Base-by-base conservation (phyloP, 352 stramenopile species). In the Globisporangium paroecandrum region DNA sequence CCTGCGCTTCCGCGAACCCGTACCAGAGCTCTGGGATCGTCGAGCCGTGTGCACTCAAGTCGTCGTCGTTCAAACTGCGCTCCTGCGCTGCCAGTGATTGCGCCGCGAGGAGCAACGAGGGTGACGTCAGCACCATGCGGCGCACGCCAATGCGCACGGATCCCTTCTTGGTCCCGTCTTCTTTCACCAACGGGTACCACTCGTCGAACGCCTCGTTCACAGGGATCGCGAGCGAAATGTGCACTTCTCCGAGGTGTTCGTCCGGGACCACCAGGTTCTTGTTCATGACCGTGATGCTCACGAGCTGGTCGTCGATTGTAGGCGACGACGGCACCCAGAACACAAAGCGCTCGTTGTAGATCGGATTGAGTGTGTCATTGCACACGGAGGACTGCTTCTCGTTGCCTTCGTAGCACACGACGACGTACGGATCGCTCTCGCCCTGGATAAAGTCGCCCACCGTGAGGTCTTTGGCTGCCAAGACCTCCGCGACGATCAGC, bases 281-380 rank as follows among this genome's bases (percentile, higher is more conserved):
- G 71, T 77, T 79, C 55, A 73, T 77, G n/a, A 93, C 68, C 29
- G 78, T 77, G 55, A 91, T 58, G 49, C 77, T 79, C 29, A 91
- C 66, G 13, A 75, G 70, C 10, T 73, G 73, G 43, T 80, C 66
- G 22, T 87, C 78, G 61, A 78, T 83, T 0, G 75, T 66, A 0
- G 76, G 74, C 13, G 78, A 83, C 0, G 81, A 82, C 27, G 81
- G 74, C 22, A 89, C 43, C 79, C 81, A 93, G 70, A 90, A 89
- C 56, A 93, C 79, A 57, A 93, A 93, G 0, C 85, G 81, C 34
- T 91, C 81, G 64, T 90, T 89, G 69, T 87, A 84, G 22, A 82
- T 69, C 8, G 74, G 71, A 12, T 69, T 72, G 27, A 74, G 71
- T 4, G 65, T 73, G 20, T 63, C 67, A 18, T 69, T 67, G 10